Base-by-base conservation (phyloP, 2,329 filamentous ascomycete genomes). In the Colletotrichum sp. region DNA sequence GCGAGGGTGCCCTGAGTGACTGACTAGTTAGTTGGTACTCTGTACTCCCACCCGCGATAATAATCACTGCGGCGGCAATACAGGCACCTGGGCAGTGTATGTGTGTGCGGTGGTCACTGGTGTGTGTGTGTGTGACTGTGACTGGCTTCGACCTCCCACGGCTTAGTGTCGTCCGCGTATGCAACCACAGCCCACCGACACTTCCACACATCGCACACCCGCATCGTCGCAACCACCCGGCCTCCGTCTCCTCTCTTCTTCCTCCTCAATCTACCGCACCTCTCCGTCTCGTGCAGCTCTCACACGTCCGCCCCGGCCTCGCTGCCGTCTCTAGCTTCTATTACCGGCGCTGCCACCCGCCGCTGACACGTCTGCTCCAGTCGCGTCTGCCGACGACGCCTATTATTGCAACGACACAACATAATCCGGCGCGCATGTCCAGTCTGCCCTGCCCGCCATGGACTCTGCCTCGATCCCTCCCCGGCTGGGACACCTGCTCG, bases 201-300 rank as follows among this genome's bases (percentile, higher is more conserved):
- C 52, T 48, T 48, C 68, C 36, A 65, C 63, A 43, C 69, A 67
- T 57, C 63, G 61, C 63, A 55, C 58, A 52, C 67, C 32, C 38
- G 26, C 58, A 32, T 26, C 79, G 80, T 34, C 77, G 60, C 4
- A 78, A 84, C 73, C 83, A 16, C 30, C 43, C 43, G 43, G n/a
- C n/a, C n/a, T 60, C 60, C 60, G 32, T 18, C 32, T 32, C 30
- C 28, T 58, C 55, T 63, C 32, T 21, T 63, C 61, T 4, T 64
- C 55, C 63, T 26, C 57, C 57, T 32, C 26, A 32, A n/a, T 57
- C 43, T 55, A 38, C 16, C 43, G 26, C 24, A 13, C 70, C 18
- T 72, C 70, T 21, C 34, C 63, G 28, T 32, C 74, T 67, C 67
- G 18, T 65, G 67, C 61, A 43, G 24, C 52, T 67, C 71, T 26